Evolutionary conservation across 768 basidiomycete genomes (phyloP), one percentile per base, ranked within the genome.

Genomic region (Termitomyces sp.): DNA sequence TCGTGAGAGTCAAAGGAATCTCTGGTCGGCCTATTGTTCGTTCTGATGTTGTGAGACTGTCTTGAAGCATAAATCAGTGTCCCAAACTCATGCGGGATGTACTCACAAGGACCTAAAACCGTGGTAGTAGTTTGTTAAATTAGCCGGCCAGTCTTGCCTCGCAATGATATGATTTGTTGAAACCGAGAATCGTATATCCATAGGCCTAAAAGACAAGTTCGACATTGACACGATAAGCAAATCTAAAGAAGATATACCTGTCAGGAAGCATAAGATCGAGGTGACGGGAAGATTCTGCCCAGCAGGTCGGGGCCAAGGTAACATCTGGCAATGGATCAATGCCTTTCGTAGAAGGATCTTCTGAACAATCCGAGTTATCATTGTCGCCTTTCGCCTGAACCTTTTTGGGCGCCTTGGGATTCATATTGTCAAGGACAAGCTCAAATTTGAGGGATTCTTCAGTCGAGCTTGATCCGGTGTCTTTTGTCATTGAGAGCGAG

Each of bases 211-310:
- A n/a, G 54, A 34, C 25, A 9, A 17, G 14, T 35, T 47, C 19
- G 53, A 53, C 16, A 40, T 43, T 41, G 21, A 32, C 48, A 21
- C 38, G 27, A 34, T 34, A n/a, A 41, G 19, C 29, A n/a, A 50
- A 49, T 5, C 40, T 51, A 12, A 10, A 38, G 50, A 19, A 10
- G 38, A 57, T 52, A 43, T n/a, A 83, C 85, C 83, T 77, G 63
- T 85, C 79, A 40, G 85, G 85, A 62, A 86, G 69, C 75, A 85
- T 72, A 19, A 86, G 44, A 64, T 84, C 76, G 34, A 84, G 29
- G 8, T 61, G 68, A 37, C 62, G 68, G 60, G 78, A 75, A 40
- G 60, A 66, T 41, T 73, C 80, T 50, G 62, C 65, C 65, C 50
- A 71, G 54, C 76, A 82, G 23, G 23, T 61, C 42, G 58, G 60